Base-by-base conservation (phyloP, 2,329 filamentous ascomycete genomes). In the Clonostachys chloroleuca region DNA sequence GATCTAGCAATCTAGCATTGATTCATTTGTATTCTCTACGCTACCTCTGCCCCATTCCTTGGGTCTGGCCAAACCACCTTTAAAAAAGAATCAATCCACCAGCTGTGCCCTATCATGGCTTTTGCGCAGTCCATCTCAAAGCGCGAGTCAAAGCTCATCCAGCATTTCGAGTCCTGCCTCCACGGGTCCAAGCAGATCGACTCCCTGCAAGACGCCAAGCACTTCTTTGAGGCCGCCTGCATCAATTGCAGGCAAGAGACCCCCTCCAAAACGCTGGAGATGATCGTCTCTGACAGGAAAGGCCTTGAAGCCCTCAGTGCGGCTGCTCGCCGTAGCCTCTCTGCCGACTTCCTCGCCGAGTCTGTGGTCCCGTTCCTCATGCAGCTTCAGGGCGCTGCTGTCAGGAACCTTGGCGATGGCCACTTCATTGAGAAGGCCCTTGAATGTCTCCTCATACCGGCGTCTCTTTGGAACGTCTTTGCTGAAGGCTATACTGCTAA, bases 391-490 rank as follows among this genome's bases (percentile, higher is more conserved):
- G 61, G 72, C 42, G 69, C 73, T 2, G 58, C 54, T 0, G 52
- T 83, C 42, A 78, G 77, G 49, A 61, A 69, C 30, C 55, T 81
- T 3, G 73, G 68, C 46, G 67, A 69, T 44, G 80, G 80, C 1
- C 63, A 72, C 12, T 68, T 80, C 37, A 61, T 83, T 3, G 61
- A 65, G 34, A 62, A 70, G 13, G 43, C 83, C 4, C 56, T 83
- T 2, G 50, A 66, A 0, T 60, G 64, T 1, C 62, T 84, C 4
- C 59, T 77, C 2, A 63, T 78, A 2, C 81, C 81, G 1, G 71
- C 73, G 0, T 75, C 74, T 0, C 66, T 83, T 12, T 84, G 81
- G 81, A 66, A 69, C 14, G 66, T 69, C 1, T 54, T 81, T 3
- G 39, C 76, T 16, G 49, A 61, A 1, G 51, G 59, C 2, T 64